Evolutionary conservation across 768 basidiomycete species (phyloP).

Genomic region (Boletus vinaceobasis): DNA sequence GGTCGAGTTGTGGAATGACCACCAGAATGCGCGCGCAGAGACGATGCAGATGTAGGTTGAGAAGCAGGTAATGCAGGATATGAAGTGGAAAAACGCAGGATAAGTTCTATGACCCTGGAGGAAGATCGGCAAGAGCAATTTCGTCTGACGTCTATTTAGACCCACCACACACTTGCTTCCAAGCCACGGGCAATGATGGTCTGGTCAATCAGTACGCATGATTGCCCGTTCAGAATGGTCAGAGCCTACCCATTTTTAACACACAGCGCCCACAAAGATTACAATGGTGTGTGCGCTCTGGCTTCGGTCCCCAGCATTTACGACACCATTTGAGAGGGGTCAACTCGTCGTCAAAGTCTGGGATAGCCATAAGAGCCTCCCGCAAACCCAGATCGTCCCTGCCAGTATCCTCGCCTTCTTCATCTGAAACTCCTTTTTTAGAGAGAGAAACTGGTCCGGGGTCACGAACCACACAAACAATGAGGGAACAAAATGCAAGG

Average conservation of each 20-base stretch:
- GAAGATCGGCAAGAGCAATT: not conserved
- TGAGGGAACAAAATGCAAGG: slow-evolving; percentile 67
- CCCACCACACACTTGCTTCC: slow-evolving; percentile 73
- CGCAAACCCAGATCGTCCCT: slow-evolving; percentile 47
- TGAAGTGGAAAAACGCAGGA: slow-evolving; percentile 78
- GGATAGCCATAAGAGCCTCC: slow-evolving; percentile 56
- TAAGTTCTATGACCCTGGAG: slow-evolving; percentile 78
- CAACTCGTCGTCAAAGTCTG: slow-evolving; percentile 51
- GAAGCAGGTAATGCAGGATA: slow-evolving; percentile 59
- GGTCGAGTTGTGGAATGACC: slow-evolving; percentile 63
- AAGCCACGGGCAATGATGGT: slow-evolving; percentile 88
- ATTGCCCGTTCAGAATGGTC: not conserved
- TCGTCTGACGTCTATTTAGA: not conserved
- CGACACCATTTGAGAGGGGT: slow-evolving; percentile 70
- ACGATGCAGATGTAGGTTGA: slow-evolving; percentile 58
- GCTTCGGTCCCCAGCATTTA: slow-evolving; percentile 76
- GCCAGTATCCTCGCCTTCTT: slow-evolving; percentile 29
- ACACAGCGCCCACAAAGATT: slow-evolving; percentile 72
- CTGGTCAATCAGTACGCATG: slow-evolving; percentile 35
- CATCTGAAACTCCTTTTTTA: slow-evolving; percentile 22
- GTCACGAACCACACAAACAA: slow-evolving; percentile 68
- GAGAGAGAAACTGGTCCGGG: slow-evolving; percentile 56
- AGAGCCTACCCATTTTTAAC: slow-evolving; percentile 72
- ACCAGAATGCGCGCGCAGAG: slow-evolving; percentile 52
- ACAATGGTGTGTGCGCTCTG: slow-evolving; percentile 80